Conservation (phyloP, 2,329 filamentous ascomycete genomes). For the Ramularia endophylla region DNA sequence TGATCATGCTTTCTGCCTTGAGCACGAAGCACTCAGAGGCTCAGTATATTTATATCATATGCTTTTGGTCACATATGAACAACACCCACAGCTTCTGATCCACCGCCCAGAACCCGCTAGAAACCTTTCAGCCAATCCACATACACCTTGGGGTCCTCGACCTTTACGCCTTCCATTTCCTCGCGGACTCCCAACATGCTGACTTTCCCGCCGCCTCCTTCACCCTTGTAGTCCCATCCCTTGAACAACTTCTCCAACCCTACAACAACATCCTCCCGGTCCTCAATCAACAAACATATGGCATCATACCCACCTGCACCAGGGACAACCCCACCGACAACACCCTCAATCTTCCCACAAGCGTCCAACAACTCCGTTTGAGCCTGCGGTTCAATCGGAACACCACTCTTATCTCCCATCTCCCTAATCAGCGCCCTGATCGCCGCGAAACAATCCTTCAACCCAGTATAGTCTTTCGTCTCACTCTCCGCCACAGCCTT, state of each 20-base stretch:
- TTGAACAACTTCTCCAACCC: slow-evolving; percentile 57
- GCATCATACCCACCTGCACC: slow-evolving; percentile 94
- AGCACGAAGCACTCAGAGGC: too few relatives aligned
- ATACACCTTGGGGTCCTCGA: slow-evolving; percentile 37
- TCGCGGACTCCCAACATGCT: slow-evolving; percentile 64
- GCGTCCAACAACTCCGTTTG: slow-evolving; percentile 83
- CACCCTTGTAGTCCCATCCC: slow-evolving; percentile 53
- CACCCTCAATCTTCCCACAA: slow-evolving; percentile 64
- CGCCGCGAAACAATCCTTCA: slow-evolving; percentile 47
- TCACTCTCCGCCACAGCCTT: slow-evolving; percentile 45
- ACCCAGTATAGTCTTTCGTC: slow-evolving; percentile 39
- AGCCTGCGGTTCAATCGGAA: slow-evolving; percentile 81
- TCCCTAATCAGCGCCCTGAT: slow-evolving; percentile 60
- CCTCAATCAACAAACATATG: slow-evolving; percentile 69
- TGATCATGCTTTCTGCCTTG: too few relatives aligned
- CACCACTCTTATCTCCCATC: slow-evolving; percentile 68
- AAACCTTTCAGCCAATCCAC: slow-evolving; percentile 28
- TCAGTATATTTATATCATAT: too few relatives aligned
- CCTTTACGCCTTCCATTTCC: slow-evolving; percentile 60
- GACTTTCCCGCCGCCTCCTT: slow-evolving; percentile 49
- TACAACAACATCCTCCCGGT: slow-evolving; percentile 59
- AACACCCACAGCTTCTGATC: too few relatives aligned
- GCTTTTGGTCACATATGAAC: too few relatives aligned
- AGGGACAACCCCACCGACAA: slow-evolving; percentile 86
- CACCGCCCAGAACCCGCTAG: slow-evolving; percentile 3